Percentiles rank a stretch among this genome's conserved stretches.
Evolutionary conservation across 257 asterid species (phyloP).

Genomic region (Ilex asprella): DNA sequence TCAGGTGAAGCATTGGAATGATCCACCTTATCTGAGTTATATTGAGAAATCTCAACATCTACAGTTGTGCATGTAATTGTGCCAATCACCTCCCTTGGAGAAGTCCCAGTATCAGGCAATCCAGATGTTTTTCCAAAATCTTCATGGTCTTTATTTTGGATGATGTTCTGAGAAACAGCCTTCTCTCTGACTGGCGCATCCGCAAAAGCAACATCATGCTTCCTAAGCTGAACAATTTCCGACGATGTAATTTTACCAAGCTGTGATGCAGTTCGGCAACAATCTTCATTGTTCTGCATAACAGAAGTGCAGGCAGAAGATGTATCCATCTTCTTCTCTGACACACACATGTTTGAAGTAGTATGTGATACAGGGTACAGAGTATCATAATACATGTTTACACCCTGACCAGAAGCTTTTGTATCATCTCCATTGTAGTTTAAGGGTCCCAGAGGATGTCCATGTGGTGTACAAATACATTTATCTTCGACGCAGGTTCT

Average conservation of each 20-base stretch:
- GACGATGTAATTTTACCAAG: conserved; percentile 4
- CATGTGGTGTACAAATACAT: conserved; percentile 1
- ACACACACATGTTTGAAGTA: conserved; percentile 2
- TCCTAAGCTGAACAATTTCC: conserved; percentile 7
- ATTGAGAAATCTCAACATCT: conserved; percentile 21
- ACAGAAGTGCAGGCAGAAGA: conserved; percentile 2
- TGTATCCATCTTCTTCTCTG: conserved; percentile 6
- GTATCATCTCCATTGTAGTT: conserved; percentile 12
- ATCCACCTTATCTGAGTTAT: conserved; percentile 17
- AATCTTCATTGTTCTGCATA: conserved; percentile 14
- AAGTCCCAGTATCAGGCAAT: conserved; percentile 28
- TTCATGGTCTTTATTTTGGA: conserved; percentile 9
- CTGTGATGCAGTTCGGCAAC: conserved; percentile 20
- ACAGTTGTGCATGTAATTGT: conserved; percentile 11
- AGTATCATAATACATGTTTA: background rate
- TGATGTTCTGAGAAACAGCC: conserved; percentile 15
- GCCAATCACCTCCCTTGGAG: conserved; percentile 9
- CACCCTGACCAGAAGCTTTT: conserved; percentile 8
- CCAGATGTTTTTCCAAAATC: conserved; percentile 22
- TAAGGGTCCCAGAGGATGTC: conserved; percentile 10
- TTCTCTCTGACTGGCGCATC: conserved; percentile 11
- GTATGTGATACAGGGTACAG: background rate
- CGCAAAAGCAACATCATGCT: conserved; percentile 8
- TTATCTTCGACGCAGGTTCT: conserved; percentile 18
- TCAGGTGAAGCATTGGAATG: conserved; percentile 13